Percentiles rank a stretch among this genome's conserved stretches.
Evolutionary conservation across 2,329 filamentous ascomycete species (phyloP).

Genomic region (Neonectria coccinea): DNA sequence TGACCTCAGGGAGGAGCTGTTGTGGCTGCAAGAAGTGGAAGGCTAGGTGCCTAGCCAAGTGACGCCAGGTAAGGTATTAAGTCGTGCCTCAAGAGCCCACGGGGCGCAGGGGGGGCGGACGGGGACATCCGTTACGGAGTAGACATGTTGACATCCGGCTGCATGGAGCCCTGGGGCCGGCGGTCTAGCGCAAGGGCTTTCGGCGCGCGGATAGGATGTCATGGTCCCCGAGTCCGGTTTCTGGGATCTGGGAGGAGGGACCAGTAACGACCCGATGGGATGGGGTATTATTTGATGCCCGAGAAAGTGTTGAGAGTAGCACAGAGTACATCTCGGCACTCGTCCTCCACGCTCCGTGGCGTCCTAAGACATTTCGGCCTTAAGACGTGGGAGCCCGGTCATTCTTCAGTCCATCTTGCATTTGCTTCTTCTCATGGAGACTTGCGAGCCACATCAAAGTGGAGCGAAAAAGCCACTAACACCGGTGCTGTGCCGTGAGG

Average conservation of each 20-base stretch:
- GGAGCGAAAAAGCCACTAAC: neutral
- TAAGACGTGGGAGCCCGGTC: neutral
- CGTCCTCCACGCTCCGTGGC: neutral
- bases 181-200: constrained; percentile 1
- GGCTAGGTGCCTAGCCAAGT: neutral
- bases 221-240: neutral
- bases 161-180: neutral
- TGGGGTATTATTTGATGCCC: neutral
- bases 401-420: constrained; percentile 3
- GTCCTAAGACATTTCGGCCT: neutral
- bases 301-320: neutral
- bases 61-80: neutral
- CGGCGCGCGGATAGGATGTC: neutral
- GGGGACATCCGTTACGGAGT: neutral
- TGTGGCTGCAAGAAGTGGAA: neutral
- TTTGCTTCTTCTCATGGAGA: neutral
- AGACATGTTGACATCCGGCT: neutral
- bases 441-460: constrained; percentile 7
- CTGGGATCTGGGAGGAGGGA: neutral
- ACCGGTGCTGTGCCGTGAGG: neutral
- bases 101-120: neutral
- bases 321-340: neutral
- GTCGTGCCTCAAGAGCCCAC: neutral
- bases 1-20: neutral
- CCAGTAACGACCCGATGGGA: too few relatives aligned